Evolutionary conservation across 768 basidiomycete genomes (phyloP).

Genomic region (Rhodotorula diobovata): DNA sequence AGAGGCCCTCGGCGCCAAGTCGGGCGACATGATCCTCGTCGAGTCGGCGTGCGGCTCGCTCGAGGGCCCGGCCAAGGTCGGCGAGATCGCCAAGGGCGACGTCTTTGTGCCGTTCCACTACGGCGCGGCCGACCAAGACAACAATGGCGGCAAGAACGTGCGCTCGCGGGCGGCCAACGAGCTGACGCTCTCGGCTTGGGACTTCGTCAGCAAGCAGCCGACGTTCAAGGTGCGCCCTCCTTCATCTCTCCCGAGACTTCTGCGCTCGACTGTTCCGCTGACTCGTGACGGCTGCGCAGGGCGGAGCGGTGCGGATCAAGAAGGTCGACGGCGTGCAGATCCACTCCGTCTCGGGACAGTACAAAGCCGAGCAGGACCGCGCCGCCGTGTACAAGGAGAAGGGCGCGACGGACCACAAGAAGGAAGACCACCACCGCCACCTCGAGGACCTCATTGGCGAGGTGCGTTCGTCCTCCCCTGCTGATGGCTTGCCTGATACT

Average conservation of each 20-base stretch:
- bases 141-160: conserved; percentile 15
- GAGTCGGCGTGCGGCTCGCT: conserved; percentile 26
- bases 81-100: conserved; percentile 37
- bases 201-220: conserved; percentile 23
- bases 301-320: conserved; percentile 31
- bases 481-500: background rate
- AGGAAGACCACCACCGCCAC: conserved; percentile 5
- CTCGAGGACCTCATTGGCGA: conserved; percentile 8
- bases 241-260: background rate
- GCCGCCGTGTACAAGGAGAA: conserved; percentile 1
- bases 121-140: conserved; percentile 31
- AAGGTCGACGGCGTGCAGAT: conserved; percentile 21
- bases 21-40: conserved; percentile 38
- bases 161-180: conserved; percentile 39
- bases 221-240: background rate
- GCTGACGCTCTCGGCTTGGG: conserved; percentile 36
- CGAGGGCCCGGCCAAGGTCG: conserved; percentile 38
- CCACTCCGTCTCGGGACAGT: background rate
- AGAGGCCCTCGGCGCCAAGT: conserved; percentile 25
- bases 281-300: conserved; percentile 5
- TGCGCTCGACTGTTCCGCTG: background rate
- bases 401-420: background rate
- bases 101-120: conserved; percentile 42
- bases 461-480: background rate
- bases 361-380: background rate